Conservation (phyloP, 208 protist genomes). For the Trichomonas vaginalis region DNA sequence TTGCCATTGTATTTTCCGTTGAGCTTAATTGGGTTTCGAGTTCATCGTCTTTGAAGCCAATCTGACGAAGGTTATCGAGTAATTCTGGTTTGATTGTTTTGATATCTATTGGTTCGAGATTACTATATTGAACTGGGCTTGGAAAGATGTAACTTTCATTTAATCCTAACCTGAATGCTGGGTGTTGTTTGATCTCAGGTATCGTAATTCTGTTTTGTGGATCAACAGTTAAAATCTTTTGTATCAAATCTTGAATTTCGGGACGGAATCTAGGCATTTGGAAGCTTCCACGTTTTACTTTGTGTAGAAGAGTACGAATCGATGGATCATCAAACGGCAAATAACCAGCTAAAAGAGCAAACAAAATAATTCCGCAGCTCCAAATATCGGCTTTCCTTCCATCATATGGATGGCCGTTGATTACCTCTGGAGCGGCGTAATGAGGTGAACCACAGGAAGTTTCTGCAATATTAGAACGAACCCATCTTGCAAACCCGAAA, state of each 20-base stretch:
- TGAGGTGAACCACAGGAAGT: conserved; percentile 67
- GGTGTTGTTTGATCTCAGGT: not conserved
- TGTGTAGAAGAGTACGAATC: not conserved
- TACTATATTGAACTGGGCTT: not conserved
- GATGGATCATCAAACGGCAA: conserved; percentile 4
- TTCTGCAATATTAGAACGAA: conserved; percentile 52
- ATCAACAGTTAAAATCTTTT: not conserved
- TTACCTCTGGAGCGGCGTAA: conserved; percentile 67
- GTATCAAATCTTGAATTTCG: not conserved
- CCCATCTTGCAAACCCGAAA: conserved; percentile 47
- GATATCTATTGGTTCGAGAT: not conserved
- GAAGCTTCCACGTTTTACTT: not conserved
- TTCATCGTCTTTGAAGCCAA: not conserved
- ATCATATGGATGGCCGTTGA: conserved; percentile 37
- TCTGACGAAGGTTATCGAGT: not conserved
- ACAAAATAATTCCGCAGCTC: not conserved
- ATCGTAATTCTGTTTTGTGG: not conserved
- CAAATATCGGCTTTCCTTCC: not conserved
- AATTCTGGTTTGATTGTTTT: too few species aligned
- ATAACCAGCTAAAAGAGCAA: conserved; percentile 9
- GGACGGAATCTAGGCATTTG: not conserved
- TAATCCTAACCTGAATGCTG: not conserved
- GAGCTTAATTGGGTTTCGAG: not conserved
- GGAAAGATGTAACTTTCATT: not conserved
- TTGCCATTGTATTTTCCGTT: not conserved